Conservation (phyloP, 139 green algal genomes). For the Ulvella scutata region DNA sequence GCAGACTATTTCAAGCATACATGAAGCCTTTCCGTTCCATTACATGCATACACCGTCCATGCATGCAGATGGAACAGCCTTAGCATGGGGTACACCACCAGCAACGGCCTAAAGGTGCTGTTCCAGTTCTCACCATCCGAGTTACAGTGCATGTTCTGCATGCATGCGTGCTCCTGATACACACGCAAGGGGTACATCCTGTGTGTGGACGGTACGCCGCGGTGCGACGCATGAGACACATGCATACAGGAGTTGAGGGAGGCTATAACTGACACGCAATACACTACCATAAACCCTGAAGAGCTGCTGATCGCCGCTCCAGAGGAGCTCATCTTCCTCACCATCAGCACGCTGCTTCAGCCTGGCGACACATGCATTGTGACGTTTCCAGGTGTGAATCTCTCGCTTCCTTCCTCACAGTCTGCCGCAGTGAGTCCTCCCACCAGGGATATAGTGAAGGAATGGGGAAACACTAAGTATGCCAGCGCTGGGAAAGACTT, state of each 20-base stretch:
- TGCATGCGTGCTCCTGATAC: background rate
- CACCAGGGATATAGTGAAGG: too few species aligned
- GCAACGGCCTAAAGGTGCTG: constrained; percentile 29
- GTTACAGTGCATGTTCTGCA: background rate
- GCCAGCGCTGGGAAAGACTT: too few species aligned
- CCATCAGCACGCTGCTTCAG: constrained; percentile 44
- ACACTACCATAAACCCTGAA: constrained; percentile 16
- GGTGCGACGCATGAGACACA: background rate
- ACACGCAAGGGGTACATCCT: background rate
- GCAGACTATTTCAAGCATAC: background rate
- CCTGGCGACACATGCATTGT: constrained; percentile 49
- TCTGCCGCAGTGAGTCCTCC: too few species aligned
- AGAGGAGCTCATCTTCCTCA: constrained; percentile 39
- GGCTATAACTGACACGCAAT: constrained; percentile 21
- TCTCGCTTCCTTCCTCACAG: too few species aligned
- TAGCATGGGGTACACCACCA: constrained; percentile 40
- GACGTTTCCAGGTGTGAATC: background rate
- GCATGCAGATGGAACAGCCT: constrained; percentile 27
- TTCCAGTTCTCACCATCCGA: background rate
- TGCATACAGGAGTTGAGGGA: constrained; percentile 23
- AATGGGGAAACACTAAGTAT: too few species aligned
- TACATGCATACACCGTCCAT: background rate
- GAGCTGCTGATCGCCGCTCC: constrained; percentile 28
- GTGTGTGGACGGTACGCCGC: background rate
- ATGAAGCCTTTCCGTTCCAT: background rate